Evolutionary conservation across 1,139 yeast species (phyloP).

Genomic region (Eremothecium sinecaudum): DNA sequence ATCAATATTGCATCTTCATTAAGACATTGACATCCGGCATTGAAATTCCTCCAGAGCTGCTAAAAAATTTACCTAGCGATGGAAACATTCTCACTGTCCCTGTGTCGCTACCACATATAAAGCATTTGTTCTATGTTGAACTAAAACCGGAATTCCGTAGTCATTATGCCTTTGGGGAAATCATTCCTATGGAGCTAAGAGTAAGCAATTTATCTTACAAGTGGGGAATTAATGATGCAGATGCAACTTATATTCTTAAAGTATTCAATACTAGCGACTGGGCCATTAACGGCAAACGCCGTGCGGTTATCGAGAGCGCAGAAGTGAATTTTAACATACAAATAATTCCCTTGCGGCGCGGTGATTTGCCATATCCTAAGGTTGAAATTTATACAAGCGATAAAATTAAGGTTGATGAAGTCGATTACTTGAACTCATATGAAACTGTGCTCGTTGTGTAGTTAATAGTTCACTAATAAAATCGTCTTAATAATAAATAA

Average conservation of each 20-base stretch:
- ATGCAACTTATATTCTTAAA: conserved; percentile 15
- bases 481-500: conserved; percentile 1
- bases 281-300: conserved; percentile 28
- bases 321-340: conserved; percentile 34
- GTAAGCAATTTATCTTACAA: conserved; percentile 15
- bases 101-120: conserved; percentile 22
- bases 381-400: conserved; percentile 38
- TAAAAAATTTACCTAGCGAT: too few relatives aligned
- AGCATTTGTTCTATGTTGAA: conserved; percentile 19
- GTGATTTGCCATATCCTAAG: conserved; percentile 60
- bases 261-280: conserved; percentile 26
- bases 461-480: background rate
- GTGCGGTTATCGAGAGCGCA: conserved; percentile 14
- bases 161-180: conserved; percentile 13
- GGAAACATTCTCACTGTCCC: too few relatives aligned
- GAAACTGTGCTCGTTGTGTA: conserved; percentile 58
- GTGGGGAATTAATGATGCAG: conserved; percentile 14
- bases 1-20: background rate
- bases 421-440: conserved; percentile 56
- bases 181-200: conserved; percentile 15
- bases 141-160: conserved; percentile 7
- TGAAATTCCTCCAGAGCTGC: background rate
- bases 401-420: conserved; percentile 40
- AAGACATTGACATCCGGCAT: background rate
- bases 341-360: conserved; percentile 67